Evolutionary conservation across 441 rosid genomes (phyloP).

Genomic region (Syzygium malaccense): DNA sequence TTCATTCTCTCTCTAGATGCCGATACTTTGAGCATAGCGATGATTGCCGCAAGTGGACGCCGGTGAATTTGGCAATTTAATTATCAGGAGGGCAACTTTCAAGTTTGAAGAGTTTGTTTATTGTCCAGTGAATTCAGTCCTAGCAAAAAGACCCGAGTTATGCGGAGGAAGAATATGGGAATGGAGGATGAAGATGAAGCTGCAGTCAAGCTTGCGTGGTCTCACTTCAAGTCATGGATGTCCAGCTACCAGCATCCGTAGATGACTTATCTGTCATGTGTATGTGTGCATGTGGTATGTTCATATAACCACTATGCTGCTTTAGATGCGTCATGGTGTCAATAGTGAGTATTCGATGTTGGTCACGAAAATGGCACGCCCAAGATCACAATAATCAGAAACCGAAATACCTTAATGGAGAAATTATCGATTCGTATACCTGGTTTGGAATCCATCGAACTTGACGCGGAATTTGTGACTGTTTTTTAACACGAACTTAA

Average conservation of each 20-base stretch:
- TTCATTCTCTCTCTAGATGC: neutral
- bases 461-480: no score
- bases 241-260: constrained; percentile 27
- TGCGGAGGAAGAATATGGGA: constrained; percentile 81
- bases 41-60: neutral
- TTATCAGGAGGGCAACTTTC: neutral
- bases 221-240: constrained; percentile 84
- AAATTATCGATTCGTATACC: no score
- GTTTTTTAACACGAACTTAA: no score
- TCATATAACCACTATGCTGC: neutral
- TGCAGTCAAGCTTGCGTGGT: constrained; percentile 80
- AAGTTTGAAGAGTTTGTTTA: neutral
- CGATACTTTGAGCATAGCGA: neutral
- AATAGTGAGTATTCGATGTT: neutral
- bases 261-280: neutral
- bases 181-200: constrained; percentile 71
- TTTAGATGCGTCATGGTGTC: neutral
- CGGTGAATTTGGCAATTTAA: neutral
- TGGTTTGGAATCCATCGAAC: no score
- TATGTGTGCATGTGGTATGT: no score
- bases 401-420: no score
- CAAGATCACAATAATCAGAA: no score
- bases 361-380: no score
- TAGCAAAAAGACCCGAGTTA: constrained; percentile 4
- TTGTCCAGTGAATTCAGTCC: neutral